Percentiles rank a stretch among this genome's conserved stretches.
Evolutionary conservation across 2,329 filamentous ascomycete genomes (phyloP).

Genomic region (Aspergillus fumigatus): DNA sequence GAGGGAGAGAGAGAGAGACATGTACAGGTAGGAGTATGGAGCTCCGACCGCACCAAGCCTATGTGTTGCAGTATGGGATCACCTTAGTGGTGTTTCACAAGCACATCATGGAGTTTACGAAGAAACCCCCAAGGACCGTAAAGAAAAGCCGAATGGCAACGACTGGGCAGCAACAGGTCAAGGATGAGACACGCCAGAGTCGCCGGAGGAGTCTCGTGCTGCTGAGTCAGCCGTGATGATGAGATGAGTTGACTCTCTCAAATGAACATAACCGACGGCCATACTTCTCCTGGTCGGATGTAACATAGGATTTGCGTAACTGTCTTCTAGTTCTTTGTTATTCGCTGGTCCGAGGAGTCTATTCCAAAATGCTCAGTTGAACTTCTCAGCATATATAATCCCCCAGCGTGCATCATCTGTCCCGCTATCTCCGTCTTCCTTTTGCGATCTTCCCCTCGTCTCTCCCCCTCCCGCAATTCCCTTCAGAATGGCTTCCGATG

Average conservation of each 20-base stretch:
- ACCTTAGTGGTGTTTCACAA: constrained; percentile 13
- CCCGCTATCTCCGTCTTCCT: not conserved
- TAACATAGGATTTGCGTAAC: not conserved
- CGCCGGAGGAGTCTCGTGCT: constrained; percentile 7
- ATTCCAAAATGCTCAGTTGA: not conserved
- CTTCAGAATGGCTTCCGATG: constrained; percentile 20
- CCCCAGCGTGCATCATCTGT: not conserved
- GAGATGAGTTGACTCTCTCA: not conserved
- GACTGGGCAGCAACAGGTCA: not conserved
- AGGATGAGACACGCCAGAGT: not conserved
- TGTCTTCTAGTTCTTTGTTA: not conserved
- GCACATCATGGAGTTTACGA: constrained; percentile 15
- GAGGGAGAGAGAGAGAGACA: constrained; percentile 23
- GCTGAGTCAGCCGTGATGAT: constrained; percentile 15
- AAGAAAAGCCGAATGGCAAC: not conserved
- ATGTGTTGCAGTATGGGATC: constrained; percentile 40
- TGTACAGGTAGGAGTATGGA: constrained; percentile 36
- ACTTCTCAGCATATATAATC: not conserved
- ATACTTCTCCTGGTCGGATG: not conserved
- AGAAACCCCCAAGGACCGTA: not conserved
- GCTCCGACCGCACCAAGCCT: constrained; percentile 46
- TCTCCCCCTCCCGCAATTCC: constrained; percentile 6
- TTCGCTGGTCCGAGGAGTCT: not conserved
- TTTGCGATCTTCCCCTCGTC: not conserved
- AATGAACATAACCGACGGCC: not conserved